These are phyloP conservation scores for Colletotrichum theobromicola DNA, from an alignment of 2,329 filamentous ascomycete genomes.

Conservation along the genomic window DNA sequence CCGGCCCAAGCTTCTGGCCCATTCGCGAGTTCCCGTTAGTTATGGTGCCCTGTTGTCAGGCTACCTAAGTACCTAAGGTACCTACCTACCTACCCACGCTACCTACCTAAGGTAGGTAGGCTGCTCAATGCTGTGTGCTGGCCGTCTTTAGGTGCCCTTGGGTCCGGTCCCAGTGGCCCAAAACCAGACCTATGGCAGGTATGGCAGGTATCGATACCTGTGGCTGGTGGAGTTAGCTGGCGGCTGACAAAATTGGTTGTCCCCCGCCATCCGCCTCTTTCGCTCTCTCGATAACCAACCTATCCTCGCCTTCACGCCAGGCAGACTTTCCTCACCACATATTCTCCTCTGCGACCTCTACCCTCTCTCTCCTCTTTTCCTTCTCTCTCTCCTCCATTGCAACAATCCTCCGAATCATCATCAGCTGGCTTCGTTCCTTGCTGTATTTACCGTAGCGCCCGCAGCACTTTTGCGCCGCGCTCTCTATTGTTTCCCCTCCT, in stretches of 20 bases:
- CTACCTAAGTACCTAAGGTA: background rate
- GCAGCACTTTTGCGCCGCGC: slow-evolving; percentile 10
- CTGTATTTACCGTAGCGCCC: background rate
- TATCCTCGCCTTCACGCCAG: slow-evolving; percentile 19
- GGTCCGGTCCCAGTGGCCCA: background rate
- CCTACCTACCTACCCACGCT: background rate
- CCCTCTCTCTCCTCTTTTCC: background rate
- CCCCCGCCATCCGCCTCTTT: slow-evolving; percentile 25
- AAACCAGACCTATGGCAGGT: slow-evolving; percentile 7
- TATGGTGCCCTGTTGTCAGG: background rate
- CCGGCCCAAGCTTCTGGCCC: slow-evolving; percentile 1
- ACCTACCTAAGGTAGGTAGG: background rate
- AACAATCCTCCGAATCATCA: background rate
- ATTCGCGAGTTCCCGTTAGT: background rate
- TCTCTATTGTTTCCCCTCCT: slow-evolving; percentile 28
- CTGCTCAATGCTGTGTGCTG: background rate
- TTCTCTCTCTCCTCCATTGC: slow-evolving; percentile 3
- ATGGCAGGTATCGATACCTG: slow-evolving; percentile 21
- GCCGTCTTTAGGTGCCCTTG: background rate
- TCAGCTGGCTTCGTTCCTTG: background rate
- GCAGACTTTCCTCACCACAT: slow-evolving; percentile 14
- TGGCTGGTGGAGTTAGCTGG: slow-evolving; percentile 23
- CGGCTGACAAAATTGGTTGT: slow-evolving; percentile 26
- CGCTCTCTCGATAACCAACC: slow-evolving; percentile 18
- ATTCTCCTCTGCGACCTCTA: background rate